Base-by-base conservation (phyloP, 805 yeast species). In the Nadsonia fulvescens region DNA sequence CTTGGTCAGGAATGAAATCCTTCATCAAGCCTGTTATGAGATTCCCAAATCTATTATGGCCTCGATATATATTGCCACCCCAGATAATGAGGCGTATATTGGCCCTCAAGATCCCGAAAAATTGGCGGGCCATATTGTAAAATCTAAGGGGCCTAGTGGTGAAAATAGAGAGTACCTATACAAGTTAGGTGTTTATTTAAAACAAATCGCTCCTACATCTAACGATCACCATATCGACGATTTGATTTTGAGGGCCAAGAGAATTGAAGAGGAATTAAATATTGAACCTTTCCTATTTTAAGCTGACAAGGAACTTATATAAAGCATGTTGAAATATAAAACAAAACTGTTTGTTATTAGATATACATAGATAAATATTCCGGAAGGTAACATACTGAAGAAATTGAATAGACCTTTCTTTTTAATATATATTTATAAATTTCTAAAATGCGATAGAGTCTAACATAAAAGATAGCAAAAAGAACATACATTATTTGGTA, bases 11-110 rank as follows among this genome's bases (percentile, higher is more conserved):
- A 20, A 15, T 11, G 27, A 15, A 10, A 14, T 11, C 17, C 38
- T 25, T 16, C 14, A 30, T 17, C 20, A 22, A 12, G 12, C 17
- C 13, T 18, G n/a, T 16, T 15, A 7, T 10, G 28, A 9, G 14
- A 24, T 27, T 7, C 30, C 29, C 4, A 29, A 15, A 17, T 38
- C 52, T 15, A 59, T 74, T 27, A 53, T 51, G 7, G 70, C 89
- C 13, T 51, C 56, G 14, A 79, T 79, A 0, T 83, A 83, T 45
- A 77, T 83, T 12, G 95, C 94, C 1, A 75, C 86, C 1, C 62
- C 70, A 1, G 73, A 66, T 8, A 83, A 82, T 40, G 72, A 58
- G 27, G 78, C 93, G 3, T 86, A 82, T 41, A 58, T 79, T 3
- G 95, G 95, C 0, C 91, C 93, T 1, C 91, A 82, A 43, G 42